Base-by-base conservation (phyloP, 2,329 filamentous ascomycete species). In the Chaetothyriales sp. region DNA sequence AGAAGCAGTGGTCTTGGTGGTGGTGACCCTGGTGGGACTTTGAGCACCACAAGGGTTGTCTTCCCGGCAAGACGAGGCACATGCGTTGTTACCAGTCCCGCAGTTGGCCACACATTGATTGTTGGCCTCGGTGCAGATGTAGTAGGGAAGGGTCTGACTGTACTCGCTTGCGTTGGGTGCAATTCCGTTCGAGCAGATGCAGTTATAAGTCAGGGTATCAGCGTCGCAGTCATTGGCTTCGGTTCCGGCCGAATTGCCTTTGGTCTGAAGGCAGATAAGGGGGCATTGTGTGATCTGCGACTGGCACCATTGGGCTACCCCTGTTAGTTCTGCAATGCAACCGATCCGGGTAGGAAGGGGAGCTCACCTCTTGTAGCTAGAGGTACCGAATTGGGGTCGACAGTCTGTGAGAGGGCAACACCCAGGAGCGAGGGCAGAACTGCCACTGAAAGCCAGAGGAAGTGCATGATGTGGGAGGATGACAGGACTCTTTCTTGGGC, bases 111-210 rank as follows among this genome's bases (percentile, higher is more conserved):
- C 75, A 58, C 77, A 80, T 56, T 78, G 68, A 60, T 70, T 75
- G 63, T 74, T 76, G 65, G 68, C 70, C 56, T 78, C 70, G 8
- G 71, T 73, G 68, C 79, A 82, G 64, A 76, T 70, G 66, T 70
- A 81, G 69, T 75, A 82, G 18, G 79, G 77, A 48, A 82, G 70
- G 12, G 79, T 81, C 59, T 77, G 73, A 32, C 76, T 77, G 70
- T 77, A 82, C 61, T 80, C 68, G 55, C 76, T 74, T 51, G 78
- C 65, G 62, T 81, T 81, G 59, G 79, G 79, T 4, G 67, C 61
- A 49, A 71, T 57, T 56, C 71, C 70, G 61, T 75, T 73, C 53
- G 60, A 65, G 66, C 79, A 82, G 56, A 78, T 66, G 62, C 79
- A 82, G 50, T 62, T 61, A 65, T 74, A 82, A 53, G 58, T 59